These are phyloP conservation scores for Avena atlantica DNA, from an alignment of 176 grass and related monocot species.

Conservation along the genomic window DNA sequence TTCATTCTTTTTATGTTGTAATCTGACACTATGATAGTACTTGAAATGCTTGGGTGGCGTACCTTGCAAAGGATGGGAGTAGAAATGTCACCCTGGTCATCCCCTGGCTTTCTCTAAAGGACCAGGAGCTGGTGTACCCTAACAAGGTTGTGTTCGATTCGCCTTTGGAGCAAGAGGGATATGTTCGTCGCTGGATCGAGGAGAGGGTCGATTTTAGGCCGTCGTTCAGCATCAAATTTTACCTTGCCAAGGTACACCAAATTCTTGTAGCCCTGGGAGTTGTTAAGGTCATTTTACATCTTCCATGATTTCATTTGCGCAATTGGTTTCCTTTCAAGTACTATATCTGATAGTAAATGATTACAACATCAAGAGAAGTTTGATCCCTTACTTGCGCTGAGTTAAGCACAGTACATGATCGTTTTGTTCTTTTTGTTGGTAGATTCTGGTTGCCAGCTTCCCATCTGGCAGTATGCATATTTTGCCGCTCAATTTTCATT, in stretches of 20 bases:
- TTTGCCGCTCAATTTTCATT: too few species aligned
- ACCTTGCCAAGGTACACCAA: conserved; percentile 75
- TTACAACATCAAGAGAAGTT: not conserved
- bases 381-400: not conserved
- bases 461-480: too few species aligned
- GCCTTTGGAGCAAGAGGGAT: conserved; percentile 72
- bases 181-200: conserved; percentile 77
- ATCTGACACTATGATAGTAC: too few species aligned
- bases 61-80: too few species aligned
- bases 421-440: too few species aligned
- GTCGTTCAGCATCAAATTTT: conserved; percentile 80
- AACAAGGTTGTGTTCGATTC: conserved; percentile 67
- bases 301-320: not conserved
- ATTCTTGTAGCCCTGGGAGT: not conserved
- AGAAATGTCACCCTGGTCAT: too few species aligned
- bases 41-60: too few species aligned
- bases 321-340: not conserved
- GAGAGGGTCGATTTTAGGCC: conserved; percentile 68
- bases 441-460: too few species aligned
- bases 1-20: too few species aligned
- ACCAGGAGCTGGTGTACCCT: conserved; percentile 88
- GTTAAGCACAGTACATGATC: too few species aligned
- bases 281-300: not conserved
- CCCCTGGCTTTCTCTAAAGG: not conserved
- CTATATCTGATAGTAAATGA: not conserved